Conservation (phyloP, 805 yeast genomes). For the Saturnispora hagleri region DNA sequence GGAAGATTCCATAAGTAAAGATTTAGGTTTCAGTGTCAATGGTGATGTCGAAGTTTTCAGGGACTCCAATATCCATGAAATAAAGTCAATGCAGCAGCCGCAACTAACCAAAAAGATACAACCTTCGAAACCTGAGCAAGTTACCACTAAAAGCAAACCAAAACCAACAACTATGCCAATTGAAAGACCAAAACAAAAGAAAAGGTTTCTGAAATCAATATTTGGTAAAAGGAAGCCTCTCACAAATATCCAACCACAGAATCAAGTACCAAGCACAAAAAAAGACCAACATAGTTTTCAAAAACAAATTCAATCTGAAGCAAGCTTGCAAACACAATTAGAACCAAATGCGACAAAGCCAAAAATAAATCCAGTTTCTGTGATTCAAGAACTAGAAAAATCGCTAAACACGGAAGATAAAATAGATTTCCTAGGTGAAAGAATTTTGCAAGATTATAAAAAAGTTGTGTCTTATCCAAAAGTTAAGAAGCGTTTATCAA, state of each 20-base stretch:
- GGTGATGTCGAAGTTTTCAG: conserved; percentile 44
- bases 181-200: not conserved
- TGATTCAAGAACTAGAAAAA: conserved; percentile 7
- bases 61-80: conserved; percentile 32
- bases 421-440: conserved; percentile 58
- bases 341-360: not conserved
- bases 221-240: conserved; percentile 4
- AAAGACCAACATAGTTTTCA: not conserved
- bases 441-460: conserved; percentile 63
- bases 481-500: conserved; percentile 19
- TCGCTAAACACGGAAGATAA: conserved; percentile 21
- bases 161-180: not conserved
- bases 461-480: conserved; percentile 18
- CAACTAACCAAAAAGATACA: conserved; percentile 31
- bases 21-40: conserved; percentile 38
- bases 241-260: not conserved
- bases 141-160: not conserved
- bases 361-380: conserved; percentile 20
- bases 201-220: not conserved
- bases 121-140: conserved; percentile 37
- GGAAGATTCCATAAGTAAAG: conserved; percentile 14
- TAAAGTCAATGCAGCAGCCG: conserved; percentile 44
- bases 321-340: not conserved
- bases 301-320: not conserved
- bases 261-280: not conserved